Base-by-base conservation (phyloP, 208 protist species). In the Trypanosoma avium region DNA sequence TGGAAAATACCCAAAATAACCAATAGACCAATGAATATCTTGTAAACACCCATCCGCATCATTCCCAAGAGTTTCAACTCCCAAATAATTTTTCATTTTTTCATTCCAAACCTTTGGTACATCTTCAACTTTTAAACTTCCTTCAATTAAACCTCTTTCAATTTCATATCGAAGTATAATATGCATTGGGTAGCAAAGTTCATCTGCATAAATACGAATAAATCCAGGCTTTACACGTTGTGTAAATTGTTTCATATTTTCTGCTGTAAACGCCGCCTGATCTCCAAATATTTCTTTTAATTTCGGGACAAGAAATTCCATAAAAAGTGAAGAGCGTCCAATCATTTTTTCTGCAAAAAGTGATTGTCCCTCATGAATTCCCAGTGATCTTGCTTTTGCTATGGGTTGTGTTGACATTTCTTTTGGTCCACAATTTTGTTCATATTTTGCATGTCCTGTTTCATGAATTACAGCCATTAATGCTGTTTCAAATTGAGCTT, bases 91-190 rank as follows among this genome's bases (percentile, higher is more conserved):
- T 69, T 93, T 78, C 84, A 96, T 94, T 75, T 94, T 93, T 24
- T 73, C 75, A 53, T 90, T 89, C 89, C 90, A 95, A 50, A 86
- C 79, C 8, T 60, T 60, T 21, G 91, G 89, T 38, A 97, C 67
- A 27, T 94, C 89, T 33, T 87, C 86, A 9, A 77, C 84, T 61
- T 86, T 72, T 48, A 95, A 69, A 30, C 75, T 84, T 17, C 86
- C 91, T 40, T 91, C 76, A 26, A 97, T 82, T 12, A 97, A 61
- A 46, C 70, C 86, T 29, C 81, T 76, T 75, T 97, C 90, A 29
- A 97, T 91, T 45, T 95, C 89, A 74, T 87, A 96, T 36, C 93
- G 79, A 43, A 97, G 61, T 48, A 96, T 90, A 43, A 97, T 75
- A 56, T 97, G 93, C 40, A 97, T 52, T 5, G 86, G 81, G 79